Base-by-base conservation (phyloP, 352 stramenopile species). In the Pythium scleroteichum region DNA sequence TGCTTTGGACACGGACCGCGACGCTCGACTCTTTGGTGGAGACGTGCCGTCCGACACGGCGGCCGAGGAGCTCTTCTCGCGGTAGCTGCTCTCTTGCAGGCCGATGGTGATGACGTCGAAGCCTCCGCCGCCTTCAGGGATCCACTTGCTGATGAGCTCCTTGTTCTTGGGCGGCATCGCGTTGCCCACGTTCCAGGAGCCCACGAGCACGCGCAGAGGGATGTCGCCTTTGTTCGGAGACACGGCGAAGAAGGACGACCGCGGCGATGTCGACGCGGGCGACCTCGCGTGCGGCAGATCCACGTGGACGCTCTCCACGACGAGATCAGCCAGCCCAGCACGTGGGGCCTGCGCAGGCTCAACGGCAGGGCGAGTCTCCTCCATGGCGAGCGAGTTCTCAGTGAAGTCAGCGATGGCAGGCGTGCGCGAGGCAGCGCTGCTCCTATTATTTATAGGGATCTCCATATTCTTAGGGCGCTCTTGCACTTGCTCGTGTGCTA, bases 161-260 rank as follows among this genome's bases (percentile, higher is more conserved):
- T 67, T 57, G 46, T 73, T 67, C 54, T 86, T 85, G 1, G 85
- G 82, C 22, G 85, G 82, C 79, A 88, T 89, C 8, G 81, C 82
- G 54, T 96, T 96, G 44, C 87, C 87, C 6, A 96, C 78, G 50
- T 96, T 96, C 87, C 87, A 96, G 7, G 87, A 89, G 2, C 67
- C 78, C 39, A 91, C 46, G n/a, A 89, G 68, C 27, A 91, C 72
- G 59, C 82, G 80, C 13, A 91, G 65, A 5, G 57, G 61, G 19
- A 41, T 39, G 24, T 55, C 51, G 17, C 49, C 55, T 16, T 62
- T 66, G 33, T 39, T 57, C 2, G 51, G 23, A 13, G 55, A 59
- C 24, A 42, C 14, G 4, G 23, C 10, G 39, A 68, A 64, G 29
- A 69, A 60, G n/a, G 62, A 62, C 7, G 42, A 19, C 0, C 52